Base-by-base conservation (phyloP, 106 monocot genomes). In the Phalaenopsis aphrodite region DNA sequence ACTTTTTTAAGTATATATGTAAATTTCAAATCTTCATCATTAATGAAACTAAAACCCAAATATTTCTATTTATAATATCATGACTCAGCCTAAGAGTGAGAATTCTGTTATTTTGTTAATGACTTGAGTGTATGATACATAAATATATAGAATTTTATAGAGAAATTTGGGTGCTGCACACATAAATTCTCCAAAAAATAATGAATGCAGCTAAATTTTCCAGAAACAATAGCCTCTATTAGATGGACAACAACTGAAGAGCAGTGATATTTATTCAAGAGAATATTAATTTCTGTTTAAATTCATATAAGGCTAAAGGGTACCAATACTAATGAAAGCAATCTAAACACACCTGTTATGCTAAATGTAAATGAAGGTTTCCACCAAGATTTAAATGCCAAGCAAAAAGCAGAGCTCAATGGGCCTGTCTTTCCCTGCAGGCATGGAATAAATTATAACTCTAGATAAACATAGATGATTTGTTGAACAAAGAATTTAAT, bases 331-430 rank as follows among this genome's bases (percentile, higher is more conserved):
- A 42, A 36, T 14, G 43, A 36, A 76, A 39, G 38, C 12, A 23
- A 77, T 37, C n/a, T 1, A 23, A 80, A n/a, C 19, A 75, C 81
- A 94, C 98, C 98, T 79, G 98, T 89, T 73, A 98, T 78, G 81
- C 94, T 94, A 82, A 98, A 94, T 82, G 98, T 98, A 79, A 98
- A 94, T 57, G 98, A 90, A 81, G 98, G 98, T 65, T 78, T 94
- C 98, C 98, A 98, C 94, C 98, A 98, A 83, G 90, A 94, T 77
- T 98, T 98, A 69, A 98, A 90, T 79, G 94, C 94, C 78, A 98
- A 82, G 80, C 88, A 84, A 49, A 89, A 39, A 74, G 98, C 90
- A 75, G 94, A 92, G 82, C 79, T 82, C 56, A 77, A 81, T 75
- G 94, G 84, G 57, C 92, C 98, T 23, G 91, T 45, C 79, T 98